Conservation (phyloP, 306 rosid species). For the Fagus crenata region DNA sequence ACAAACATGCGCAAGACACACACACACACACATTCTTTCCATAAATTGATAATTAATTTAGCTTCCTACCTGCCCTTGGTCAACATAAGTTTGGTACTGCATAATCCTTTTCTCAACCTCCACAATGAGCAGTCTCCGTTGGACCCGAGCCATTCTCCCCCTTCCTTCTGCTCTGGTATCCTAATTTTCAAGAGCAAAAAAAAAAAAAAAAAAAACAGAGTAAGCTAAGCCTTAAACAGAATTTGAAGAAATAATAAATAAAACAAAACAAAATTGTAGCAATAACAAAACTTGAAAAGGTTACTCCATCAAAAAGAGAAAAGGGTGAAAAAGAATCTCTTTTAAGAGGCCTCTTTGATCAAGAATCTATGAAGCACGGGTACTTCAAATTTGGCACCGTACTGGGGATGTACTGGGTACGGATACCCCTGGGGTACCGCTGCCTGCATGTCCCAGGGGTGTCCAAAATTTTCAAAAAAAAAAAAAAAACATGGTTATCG, state of each 20-base stretch:
- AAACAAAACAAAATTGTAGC: background rate
- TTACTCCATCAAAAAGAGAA: background rate
- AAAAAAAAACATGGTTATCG: too few species aligned
- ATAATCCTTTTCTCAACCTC: conserved; percentile 78
- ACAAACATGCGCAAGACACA: background rate
- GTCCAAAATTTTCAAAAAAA: too few species aligned
- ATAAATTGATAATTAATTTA: conserved; percentile 15
- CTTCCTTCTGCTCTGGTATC: conserved; percentile 96
- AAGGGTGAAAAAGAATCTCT: background rate
- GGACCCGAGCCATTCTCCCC: conserved; percentile 83
- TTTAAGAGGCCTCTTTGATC: background rate
- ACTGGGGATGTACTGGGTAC: too few species aligned
- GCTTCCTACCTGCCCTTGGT: conserved; percentile 66
- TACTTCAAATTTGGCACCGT: too few species aligned
- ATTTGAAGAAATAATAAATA: background rate
- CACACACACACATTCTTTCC: background rate
- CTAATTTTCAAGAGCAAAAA: conserved; percentile 37
- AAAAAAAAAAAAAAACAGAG: conserved; percentile 6
- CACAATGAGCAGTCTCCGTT: conserved; percentile 75
- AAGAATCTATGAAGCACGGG: background rate
- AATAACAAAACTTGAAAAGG: background rate
- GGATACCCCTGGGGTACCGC: too few species aligned
- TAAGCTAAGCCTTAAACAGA: background rate
- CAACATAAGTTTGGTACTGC: conserved; percentile 62
- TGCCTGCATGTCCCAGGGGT: too few species aligned